Evolutionary conservation across 1,284 basidiomycete species (phyloP), one percentile per base, ranked within the genome.

Genomic region (Puccinia hordei): DNA sequence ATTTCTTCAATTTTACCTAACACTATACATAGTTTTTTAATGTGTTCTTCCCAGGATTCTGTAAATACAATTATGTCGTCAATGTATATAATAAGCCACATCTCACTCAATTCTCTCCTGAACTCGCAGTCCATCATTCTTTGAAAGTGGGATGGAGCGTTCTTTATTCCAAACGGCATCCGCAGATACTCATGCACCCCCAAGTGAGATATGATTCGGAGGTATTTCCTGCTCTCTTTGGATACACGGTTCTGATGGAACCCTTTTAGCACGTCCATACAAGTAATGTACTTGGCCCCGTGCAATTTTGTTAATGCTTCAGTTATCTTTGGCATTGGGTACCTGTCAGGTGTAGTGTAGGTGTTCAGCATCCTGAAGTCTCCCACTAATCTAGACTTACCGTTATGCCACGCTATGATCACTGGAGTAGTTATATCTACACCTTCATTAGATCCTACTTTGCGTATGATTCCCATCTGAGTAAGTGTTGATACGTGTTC

Each of bases 131-230:
- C 41, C 41, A 44, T 44, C 41, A 44, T 57, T 2, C 51, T 10
- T 55, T 73, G 71, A 13, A 73, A 73, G 13, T 53, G 53, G 5
- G 71, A 53, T 53, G 71, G 71, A 0, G 44, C 44, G 55, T 55
- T 73, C 13, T 73, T 73, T 24, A 55, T 51, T 0, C 71, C 71
- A 53, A 73, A 73, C 12, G 71, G 71, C 71, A 73, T 73, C 17
- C 71, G 49, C 2, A 73, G 8, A 33, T 73, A 73, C 33, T 73
- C 51, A 57, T 17, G 55, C 6, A 73, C 53, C 1, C 71, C 71
- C 13, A 44, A 13, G 13, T 44, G 41, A 44, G 9, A 55, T 6
- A 57, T 55, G 22, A 73, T 73, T n/a, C 24, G 10, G 5, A 73
- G 33, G 27, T 15, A 73, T 53, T 30, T 22, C 55, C 33, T 53